Percentiles rank a stretch among this genome's conserved stretches.
These are phyloP conservation scores for Kalmanozyma brasiliensis DNA, from an alignment of 1,284 basidiomycete genomes.

Conservation along the genomic window DNA sequence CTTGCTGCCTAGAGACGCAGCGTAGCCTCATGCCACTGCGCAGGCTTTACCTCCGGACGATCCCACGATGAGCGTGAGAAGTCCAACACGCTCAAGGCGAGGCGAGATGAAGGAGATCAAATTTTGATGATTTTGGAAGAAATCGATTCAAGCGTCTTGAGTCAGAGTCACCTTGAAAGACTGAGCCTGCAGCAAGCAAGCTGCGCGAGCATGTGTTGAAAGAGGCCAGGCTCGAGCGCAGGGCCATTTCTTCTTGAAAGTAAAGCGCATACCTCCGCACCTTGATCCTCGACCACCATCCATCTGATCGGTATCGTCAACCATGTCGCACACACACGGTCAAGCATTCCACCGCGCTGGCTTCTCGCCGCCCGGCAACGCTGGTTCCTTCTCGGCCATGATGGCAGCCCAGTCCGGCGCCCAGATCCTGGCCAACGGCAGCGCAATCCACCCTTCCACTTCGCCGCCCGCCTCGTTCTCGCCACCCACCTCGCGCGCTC, in stretches of 20 bases:
- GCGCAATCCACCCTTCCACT: slow-evolving; percentile 31
- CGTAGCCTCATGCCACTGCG: too few relatives aligned
- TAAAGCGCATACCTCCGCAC: too few relatives aligned
- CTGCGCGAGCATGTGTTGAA: not conserved
- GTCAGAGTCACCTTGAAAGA: slow-evolving; percentile 12
- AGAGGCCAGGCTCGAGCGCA: slow-evolving; percentile 8
- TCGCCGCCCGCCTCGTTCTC: slow-evolving; percentile 44
- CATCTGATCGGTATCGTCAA: slow-evolving; percentile 2
- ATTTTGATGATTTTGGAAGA: slow-evolving; percentile 22
- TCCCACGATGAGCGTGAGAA: too few relatives aligned
- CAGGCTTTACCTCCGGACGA: too few relatives aligned
- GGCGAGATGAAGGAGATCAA: not conserved
- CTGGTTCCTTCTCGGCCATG: slow-evolving; percentile 61
- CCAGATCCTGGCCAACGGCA: slow-evolving; percentile 40
- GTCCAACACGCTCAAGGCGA: not conserved
- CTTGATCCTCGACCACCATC: slow-evolving; percentile 4
- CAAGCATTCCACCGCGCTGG: slow-evolving; percentile 61
- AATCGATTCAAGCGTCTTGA: not conserved
- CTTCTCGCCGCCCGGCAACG: slow-evolving; percentile 57
- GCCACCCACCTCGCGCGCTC: slow-evolving; percentile 28
- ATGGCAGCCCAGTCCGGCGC: slow-evolving; percentile 55
- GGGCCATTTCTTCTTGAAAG: not conserved
- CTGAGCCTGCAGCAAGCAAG: not conserved
- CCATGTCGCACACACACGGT: slow-evolving; percentile 46
- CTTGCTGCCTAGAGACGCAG: too few relatives aligned